phyloP scores from a whole-genome alignment of 441 rosid genomes.

The Erodium moschatum region DNA sequence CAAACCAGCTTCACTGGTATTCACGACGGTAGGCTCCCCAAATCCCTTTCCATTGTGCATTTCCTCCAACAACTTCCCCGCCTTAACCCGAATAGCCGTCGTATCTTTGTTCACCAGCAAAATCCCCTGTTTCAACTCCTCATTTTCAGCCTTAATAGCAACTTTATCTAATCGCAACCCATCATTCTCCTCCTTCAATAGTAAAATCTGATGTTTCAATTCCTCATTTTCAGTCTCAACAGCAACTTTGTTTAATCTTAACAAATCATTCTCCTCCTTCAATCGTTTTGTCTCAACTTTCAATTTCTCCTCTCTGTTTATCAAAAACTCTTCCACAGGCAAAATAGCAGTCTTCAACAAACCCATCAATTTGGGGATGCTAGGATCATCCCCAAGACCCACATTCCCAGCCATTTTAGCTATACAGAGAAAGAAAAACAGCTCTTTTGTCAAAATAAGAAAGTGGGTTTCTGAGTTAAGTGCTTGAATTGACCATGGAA shows the following conservation, averaged over 20 bases:
- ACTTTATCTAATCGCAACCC: too few species aligned
- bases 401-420: neutral
- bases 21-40: neutral
- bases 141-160: too few species aligned
- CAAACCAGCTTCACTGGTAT: neutral
- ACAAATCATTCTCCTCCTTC: neutral
- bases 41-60: too few species aligned
- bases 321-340: neutral
- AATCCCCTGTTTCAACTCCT: neutral
- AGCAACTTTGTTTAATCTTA: neutral
- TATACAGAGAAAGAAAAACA: neutral
- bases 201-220: too few species aligned
- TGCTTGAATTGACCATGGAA: neutral
- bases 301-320: neutral
- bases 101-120: too few species aligned
- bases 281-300: neutral
- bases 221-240: neutral
- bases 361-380: neutral
- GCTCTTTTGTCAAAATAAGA: neutral
- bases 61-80: too few species aligned
- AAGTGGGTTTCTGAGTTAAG: neutral
- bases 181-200: too few species aligned
- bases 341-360: neutral
- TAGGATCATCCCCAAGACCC: neutral
- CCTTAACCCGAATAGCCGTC: too few species aligned